Evolutionary conservation across 1,139 yeast species (phyloP).

Genomic region (Yamadazyma mexicana): DNA sequence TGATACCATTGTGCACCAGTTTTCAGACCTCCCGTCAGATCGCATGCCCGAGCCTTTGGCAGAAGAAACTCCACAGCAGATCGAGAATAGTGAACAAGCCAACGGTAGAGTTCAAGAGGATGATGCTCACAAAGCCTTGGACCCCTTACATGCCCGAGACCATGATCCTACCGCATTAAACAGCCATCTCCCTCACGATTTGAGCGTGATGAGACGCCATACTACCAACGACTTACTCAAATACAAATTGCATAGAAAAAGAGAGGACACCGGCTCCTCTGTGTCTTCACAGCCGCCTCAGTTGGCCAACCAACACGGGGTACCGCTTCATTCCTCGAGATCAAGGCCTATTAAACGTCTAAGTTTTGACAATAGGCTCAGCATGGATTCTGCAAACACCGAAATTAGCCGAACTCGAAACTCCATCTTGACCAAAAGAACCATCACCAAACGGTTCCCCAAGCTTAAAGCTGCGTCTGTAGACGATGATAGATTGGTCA

Average conservation of each 20-base stretch:
- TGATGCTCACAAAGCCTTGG: background rate
- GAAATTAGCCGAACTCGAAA: slow-evolving; percentile 47
- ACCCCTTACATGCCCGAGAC: background rate
- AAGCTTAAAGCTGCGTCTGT: slow-evolving; percentile 37
- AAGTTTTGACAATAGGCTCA: slow-evolving; percentile 7
- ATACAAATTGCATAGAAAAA: slow-evolving; percentile 10
- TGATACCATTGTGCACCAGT: background rate
- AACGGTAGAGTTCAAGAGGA: too few species aligned
- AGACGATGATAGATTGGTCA: slow-evolving; percentile 65
- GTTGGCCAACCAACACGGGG: background rate
- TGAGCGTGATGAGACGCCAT: slow-evolving; percentile 11
- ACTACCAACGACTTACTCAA: slow-evolving; percentile 17
- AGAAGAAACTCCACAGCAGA: background rate
- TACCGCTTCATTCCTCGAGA: slow-evolving; percentile 1
- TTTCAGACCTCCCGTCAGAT: background rate
- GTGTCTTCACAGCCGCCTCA: background rate
- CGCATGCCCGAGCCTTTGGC: background rate
- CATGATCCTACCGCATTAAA: background rate
- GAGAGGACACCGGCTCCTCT: background rate
- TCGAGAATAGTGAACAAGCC: background rate
- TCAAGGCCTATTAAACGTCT: slow-evolving; percentile 6
- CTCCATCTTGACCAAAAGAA: slow-evolving; percentile 45
- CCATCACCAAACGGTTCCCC: slow-evolving; percentile 23
- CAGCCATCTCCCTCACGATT: background rate
- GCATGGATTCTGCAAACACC: slow-evolving; percentile 17